Base-by-base conservation (phyloP, 148 eudicot genomes). In the Rhododendron kiyosumense region DNA sequence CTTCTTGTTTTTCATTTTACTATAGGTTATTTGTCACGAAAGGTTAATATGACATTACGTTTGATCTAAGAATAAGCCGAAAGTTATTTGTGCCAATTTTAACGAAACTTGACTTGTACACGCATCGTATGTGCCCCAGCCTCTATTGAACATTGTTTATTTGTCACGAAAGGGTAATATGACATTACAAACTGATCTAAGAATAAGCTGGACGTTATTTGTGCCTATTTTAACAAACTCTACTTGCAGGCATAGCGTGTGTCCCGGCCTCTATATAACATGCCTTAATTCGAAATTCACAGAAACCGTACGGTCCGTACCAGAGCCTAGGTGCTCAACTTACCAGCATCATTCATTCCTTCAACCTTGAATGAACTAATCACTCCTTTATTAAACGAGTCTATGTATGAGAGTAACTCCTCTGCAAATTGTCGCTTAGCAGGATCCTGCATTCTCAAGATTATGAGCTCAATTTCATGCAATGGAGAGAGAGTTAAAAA, bases 361-460 rank as follows among this genome's bases (percentile, higher is more conserved):
- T 93, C 92, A 77, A 69, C 93, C 87, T 91, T 93, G 76, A 94
- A 88, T 85, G 95, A 94, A 81, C 93, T 80, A 45, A 77, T 89
- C 7, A 93, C 91, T 61, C 90, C 85, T 89, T 91, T 94, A 20
- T 87, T 85, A 85, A 95, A 94, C 49, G 98, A 87, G 84, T 88
- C 90, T 1, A 76, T 78, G 83, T 88, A 92, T 4, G 95, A 88
- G 45, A 93, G 85, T 86, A 95, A 85, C 84, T 88, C 94, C 79
- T 92, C 93, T 20, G 91, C 93, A 87, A 88, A 91, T 87, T 87
- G 89, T 86, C n/a, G 84, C 89, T 92, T 94, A 51, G 79, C 87
- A 34, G 93, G 90, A 89, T 93, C 98, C 98, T 94, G 84, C 75
- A 86, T 81, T 81, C 28, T 54, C 41, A 75, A 28, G 38, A 59